Evolutionary conservation across 345 rosid species (phyloP), one percentile per base, ranked within the genome.

Genomic region (Geranium brycei): DNA sequence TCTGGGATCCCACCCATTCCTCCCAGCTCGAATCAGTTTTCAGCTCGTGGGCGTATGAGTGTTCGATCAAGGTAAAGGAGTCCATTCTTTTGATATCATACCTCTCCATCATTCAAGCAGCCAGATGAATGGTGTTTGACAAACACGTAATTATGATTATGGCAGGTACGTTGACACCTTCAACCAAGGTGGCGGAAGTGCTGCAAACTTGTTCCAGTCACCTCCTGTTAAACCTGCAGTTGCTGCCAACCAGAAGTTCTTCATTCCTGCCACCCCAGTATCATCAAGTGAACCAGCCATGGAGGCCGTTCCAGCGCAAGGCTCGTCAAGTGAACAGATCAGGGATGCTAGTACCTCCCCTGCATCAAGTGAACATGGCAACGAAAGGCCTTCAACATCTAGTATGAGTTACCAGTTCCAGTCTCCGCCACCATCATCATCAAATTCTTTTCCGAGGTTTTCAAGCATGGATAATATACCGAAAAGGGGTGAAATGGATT

Each of bases 1-100:
- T 76, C 81, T 2, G 97, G 92, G 64, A 83, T 84, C 59, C 97
- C 97, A 19, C 97, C 97, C n/a, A 79, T 90, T 73, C 92, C 97
- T 23, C 75, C 81, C 8, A 64, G 79, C 75, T 77, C 91, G 57
- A 93, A 88, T 79, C 97, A 90, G 59, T 93, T 90, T 70, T 86
- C 95, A 18, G 92, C 92, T 60, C 99, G 92, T 67, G 96, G 95
- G 40, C 85, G 89, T 12, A 81, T 77, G 83, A 95, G 95, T 71
- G 87, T 90, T 68, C 83, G 97, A 31, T 71, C 97, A 65, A 93
- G 99, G 99, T 90, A 81, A 47, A 47, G 3, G 15, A 47, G 0
- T 13, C 53, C 3, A 7, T 13, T 47, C 12, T 8, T 11, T 13
- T 47, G 13, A 47, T 47, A 47, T 47, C 53, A 3, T 47, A 6